Percentiles rank a stretch among this genome's conserved stretches.
Conservation (phyloP, 345 rosid species). For the Abelmoschus esculentus region DNA sequence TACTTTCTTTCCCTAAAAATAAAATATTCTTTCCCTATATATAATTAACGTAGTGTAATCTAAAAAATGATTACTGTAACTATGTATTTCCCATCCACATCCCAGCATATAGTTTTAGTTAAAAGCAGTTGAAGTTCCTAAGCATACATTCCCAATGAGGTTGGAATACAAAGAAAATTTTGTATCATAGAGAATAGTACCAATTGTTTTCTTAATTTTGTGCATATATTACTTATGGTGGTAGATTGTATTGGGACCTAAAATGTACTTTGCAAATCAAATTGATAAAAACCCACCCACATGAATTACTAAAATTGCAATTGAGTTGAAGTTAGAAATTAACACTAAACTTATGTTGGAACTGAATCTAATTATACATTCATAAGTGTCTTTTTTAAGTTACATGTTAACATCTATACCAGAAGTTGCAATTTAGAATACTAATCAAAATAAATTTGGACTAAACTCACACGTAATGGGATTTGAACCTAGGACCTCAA, state of each 20-base stretch:
- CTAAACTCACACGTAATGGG: no score
- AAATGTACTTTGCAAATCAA: background rate
- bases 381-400: background rate
- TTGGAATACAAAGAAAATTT: background rate
- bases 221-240: background rate
- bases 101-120: background rate
- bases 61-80: no score
- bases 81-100: background rate
- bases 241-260: background rate
- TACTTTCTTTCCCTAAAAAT: no score
- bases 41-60: no score
- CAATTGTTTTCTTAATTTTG: background rate
- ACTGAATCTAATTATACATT: background rate
- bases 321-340: background rate
- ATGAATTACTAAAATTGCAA: background rate
- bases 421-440: no score
- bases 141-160: background rate
- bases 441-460: no score
- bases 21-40: no score
- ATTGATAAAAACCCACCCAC: background rate
- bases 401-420: no score
- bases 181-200: background rate
- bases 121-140: background rate
- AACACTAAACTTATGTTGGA: background rate
- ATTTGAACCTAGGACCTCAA: no score